A percentile compares a stretch with the other conserved stretches of the same genome.
phyloP scores from a whole-genome alignment of 805 yeast species.

The Jamesozyma spencerorum region DNA sequence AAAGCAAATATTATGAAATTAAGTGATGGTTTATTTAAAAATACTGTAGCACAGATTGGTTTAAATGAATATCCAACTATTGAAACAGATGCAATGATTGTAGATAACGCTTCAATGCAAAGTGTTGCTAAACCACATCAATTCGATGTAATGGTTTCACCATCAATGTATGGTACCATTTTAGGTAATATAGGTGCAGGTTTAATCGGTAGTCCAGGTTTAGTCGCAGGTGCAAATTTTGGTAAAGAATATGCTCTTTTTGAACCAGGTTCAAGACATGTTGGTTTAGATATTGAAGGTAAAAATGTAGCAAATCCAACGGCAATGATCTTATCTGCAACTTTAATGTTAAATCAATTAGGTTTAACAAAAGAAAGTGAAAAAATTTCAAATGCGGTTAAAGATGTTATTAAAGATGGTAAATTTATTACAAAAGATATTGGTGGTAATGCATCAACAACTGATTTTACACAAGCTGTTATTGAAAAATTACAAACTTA shows the following conservation, averaged over 20 bases:
- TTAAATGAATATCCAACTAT: constrained; percentile 78
- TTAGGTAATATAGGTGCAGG: constrained; percentile 96
- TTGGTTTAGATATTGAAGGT: constrained; percentile 93
- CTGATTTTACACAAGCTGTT: constrained; percentile 90
- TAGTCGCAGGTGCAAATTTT: constrained; percentile 96
- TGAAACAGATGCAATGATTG: constrained; percentile 84
- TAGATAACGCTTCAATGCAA: constrained; percentile 98
- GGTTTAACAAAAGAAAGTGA: constrained; percentile 81
- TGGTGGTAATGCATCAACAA: constrained; percentile 82
- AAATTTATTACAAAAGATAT: constrained; percentile 77
- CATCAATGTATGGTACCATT: constrained; percentile 96
- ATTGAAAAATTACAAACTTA: constrained; percentile 50
- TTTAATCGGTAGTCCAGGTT: constrained; percentile 92
- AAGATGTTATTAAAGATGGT: constrained; percentile 84
- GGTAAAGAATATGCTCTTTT: constrained; percentile 97
- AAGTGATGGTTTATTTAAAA: constrained; percentile 96
- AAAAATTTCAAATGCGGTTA: constrained; percentile 80
- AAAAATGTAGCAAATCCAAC: constrained; percentile 95
- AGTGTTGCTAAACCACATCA: constrained; percentile 97
- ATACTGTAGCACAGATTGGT: constrained; percentile 81
- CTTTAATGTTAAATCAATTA: constrained; percentile 90
- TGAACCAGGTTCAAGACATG: constrained; percentile 99
- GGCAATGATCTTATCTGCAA: constrained; percentile 86
- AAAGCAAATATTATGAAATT: constrained; percentile 98
- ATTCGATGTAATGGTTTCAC: constrained; percentile 95